Base-by-base conservation (phyloP, 2,329 filamentous ascomycete species). In the Iodosphaeria phyllophila region DNA sequence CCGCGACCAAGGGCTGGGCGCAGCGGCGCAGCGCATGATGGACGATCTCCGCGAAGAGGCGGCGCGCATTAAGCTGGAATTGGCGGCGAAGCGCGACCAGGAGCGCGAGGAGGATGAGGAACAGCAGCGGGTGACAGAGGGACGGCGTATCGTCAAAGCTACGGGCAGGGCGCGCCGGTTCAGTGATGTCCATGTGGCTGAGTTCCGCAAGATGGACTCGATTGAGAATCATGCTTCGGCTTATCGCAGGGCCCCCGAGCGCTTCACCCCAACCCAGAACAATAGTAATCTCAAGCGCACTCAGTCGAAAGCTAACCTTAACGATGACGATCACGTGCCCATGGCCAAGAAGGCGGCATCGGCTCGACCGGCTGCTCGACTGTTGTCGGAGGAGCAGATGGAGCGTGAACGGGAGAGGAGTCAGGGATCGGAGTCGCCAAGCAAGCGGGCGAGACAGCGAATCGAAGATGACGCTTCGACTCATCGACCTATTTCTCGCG, bases 161-260 rank as follows among this genome's bases (percentile, higher is more conserved):
- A 91, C 74, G 52, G 73, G 79, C 36, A 84, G 74, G 45, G 64
- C 69, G 25, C 58, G 72, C 24, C 74, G 86, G 22, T 95, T 74
- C 52, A 92, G 80, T 44, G 74, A 82, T 33, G 72, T 68, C 18
- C 86, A 95, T 46, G 76, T 79, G 66, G 71, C 74, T 24, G 68
- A 86, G 41, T 93, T 95, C 54, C 80, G 80, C 52, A 95, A 92
- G 58, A 93, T 95, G 86, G 83, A 92, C 45, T 93, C 84, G 2
- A 93, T 95, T 42, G 79, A 71, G 21, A 74, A 74, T 32, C 84
- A 93, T 44, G 62, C 82, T 6, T 92, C 84, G 8, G 67, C 74
- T 10, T 89, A 74, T 54, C 64, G 79, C 32, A 62, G 63, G 13
- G 58, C 65, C 30, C 50, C 58, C 4, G 58, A 48, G 18, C 59